phyloP scores from a whole-genome alignment of 441 rosid species.

The Macaranga tanarius region DNA sequence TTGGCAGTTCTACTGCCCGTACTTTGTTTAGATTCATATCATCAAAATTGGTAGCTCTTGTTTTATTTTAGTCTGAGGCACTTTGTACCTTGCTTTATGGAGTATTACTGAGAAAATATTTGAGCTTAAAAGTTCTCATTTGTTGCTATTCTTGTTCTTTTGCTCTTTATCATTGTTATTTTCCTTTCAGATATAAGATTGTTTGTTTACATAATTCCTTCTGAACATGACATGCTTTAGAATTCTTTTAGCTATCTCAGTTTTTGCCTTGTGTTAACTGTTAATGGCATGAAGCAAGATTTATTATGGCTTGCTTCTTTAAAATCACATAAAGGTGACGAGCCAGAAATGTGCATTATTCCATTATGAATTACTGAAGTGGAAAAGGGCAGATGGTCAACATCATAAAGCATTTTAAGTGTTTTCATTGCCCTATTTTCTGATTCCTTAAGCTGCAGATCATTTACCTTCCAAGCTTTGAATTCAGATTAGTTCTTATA shows the following conservation, averaged over 20 bases:
- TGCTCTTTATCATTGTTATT: neutral
- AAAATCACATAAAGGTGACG: neutral
- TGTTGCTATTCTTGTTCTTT: neutral
- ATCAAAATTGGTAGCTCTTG: neutral
- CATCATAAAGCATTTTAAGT: neutral
- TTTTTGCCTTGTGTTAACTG: neutral
- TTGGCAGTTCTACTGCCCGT: constrained; percentile 8
- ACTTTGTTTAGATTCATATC: constrained; percentile 4
- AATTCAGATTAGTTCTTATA: too few species aligned
- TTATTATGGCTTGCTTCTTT: neutral
- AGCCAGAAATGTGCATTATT: neutral
- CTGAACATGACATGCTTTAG: neutral
- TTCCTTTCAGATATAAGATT: neutral
- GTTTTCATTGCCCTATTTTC: too few species aligned
- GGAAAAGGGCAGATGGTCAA: neutral
- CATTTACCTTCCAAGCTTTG: too few species aligned
- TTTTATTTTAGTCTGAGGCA: constrained; percentile 1
- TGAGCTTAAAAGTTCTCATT: neutral
- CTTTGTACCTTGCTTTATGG: constrained; percentile 9
- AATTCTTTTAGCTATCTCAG: constrained; percentile 1
- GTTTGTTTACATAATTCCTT: neutral
- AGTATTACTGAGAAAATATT: neutral
- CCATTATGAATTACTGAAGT: neutral
- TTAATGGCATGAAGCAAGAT: neutral
- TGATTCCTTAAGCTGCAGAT: too few species aligned